phyloP scores from a whole-genome alignment of 345 rosid species.

The Citrus cavaleriei region DNA sequence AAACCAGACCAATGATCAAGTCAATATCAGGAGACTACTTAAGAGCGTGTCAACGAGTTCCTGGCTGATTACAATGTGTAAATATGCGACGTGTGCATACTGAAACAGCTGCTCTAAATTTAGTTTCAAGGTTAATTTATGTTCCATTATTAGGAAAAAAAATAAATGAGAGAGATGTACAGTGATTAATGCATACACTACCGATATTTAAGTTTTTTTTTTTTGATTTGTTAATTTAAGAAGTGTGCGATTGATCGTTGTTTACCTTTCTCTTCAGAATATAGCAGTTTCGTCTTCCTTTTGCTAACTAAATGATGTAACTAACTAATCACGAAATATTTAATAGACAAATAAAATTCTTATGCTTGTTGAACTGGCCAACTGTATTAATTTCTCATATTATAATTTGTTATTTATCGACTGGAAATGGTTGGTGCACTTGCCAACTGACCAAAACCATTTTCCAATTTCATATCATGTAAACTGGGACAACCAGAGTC shows the following conservation, averaged over 20 bases:
- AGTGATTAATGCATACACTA: not conserved
- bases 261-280: not conserved
- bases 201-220: not conserved
- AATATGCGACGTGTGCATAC: not conserved
- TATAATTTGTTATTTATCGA: not conserved
- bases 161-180: not conserved
- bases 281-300: not conserved
- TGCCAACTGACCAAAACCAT: not conserved
- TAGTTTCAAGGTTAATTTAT: not conserved
- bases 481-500: not conserved
- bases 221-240: not conserved
- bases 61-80: not conserved
- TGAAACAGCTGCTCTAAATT: not conserved
- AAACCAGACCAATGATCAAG: not conserved
- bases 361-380: not conserved
- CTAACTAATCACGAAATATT: not conserved
- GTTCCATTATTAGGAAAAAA: not conserved
- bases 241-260: not conserved
- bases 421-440: not conserved
- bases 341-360: not conserved
- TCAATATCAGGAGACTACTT: conserved; percentile 3
- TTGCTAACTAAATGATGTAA: not conserved
- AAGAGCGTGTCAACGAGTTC: not conserved
- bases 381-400: not conserved
- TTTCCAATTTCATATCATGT: not conserved